A percentile compares a stretch with the other conserved stretches of the same genome.
Conservation (phyloP, 2,329 filamentous ascomycete genomes). For the Nigrograna mackinnonii region DNA sequence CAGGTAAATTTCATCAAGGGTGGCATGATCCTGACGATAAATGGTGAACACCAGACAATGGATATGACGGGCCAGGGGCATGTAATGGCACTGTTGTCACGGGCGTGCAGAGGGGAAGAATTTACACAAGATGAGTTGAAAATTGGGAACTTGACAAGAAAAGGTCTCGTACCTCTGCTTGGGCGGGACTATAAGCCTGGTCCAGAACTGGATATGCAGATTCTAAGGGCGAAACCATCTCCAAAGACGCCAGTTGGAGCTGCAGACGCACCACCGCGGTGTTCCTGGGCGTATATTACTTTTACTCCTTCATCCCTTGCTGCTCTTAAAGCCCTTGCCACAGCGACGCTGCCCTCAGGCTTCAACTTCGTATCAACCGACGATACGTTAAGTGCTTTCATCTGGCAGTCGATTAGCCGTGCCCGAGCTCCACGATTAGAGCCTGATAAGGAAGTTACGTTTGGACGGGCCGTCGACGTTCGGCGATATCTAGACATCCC, state of each 20-base stretch:
- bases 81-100: slow-evolving; percentile 52
- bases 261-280: slow-evolving; percentile 16
- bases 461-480: slow-evolving; percentile 56
- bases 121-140: slow-evolving; percentile 52
- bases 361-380: slow-evolving; percentile 53
- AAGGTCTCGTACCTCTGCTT: slow-evolving; percentile 45
- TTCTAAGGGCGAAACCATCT: slow-evolving; percentile 23
- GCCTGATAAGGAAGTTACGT: slow-evolving; percentile 20
- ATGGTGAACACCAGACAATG: slow-evolving; percentile 53
- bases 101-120: slow-evolving; percentile 50
- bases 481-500: slow-evolving; percentile 49
- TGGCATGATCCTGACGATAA: slow-evolving; percentile 55
- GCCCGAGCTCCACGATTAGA: slow-evolving; percentile 44
- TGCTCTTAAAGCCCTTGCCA: slow-evolving; percentile 47
- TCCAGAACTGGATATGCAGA: slow-evolving; percentile 40
- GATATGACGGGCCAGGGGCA: slow-evolving; percentile 56
- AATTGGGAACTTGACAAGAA: slow-evolving; percentile 47
- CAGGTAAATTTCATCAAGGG: slow-evolving; percentile 55
- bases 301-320: slow-evolving; percentile 45
- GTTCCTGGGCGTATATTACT: slow-evolving; percentile 51
- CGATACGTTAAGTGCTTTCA: slow-evolving; percentile 55
- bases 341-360: slow-evolving; percentile 14
- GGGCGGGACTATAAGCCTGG: slow-evolving; percentile 39
- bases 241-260: neutral
- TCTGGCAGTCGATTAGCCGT: slow-evolving; percentile 53